A percentile compares a stretch with the other conserved stretches of the same genome.
Conservation (phyloP, 129 eudicot genomes). For the Glebionis coronaria region DNA sequence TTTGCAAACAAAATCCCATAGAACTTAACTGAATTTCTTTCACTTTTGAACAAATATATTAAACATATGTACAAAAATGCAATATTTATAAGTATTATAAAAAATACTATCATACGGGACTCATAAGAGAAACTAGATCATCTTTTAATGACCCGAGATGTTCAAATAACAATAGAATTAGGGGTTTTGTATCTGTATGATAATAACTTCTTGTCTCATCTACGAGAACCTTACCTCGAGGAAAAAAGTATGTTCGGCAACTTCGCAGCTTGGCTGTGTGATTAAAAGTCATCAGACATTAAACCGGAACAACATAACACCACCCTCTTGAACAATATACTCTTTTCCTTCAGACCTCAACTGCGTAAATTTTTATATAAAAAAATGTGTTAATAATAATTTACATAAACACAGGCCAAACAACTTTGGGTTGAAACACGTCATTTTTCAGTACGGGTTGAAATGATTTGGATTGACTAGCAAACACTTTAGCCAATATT, state of each 20-base stretch:
- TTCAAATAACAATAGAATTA: neutral
- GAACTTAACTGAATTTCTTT: too few species aligned
- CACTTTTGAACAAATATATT: too few species aligned
- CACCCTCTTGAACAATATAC: constrained; percentile 91
- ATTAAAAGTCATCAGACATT: constrained; percentile 48
- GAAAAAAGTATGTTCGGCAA: neutral
- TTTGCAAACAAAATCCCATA: neutral
- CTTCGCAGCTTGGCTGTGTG: neutral
- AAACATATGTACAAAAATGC: too few species aligned
- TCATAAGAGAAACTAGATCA: too few species aligned
- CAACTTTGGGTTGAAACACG: neutral
- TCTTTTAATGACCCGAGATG: too few species aligned
- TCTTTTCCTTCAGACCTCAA: constrained; percentile 95
- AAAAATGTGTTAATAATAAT: neutral
- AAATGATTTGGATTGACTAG: neutral
- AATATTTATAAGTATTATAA: too few species aligned
- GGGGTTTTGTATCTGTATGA: neutral
- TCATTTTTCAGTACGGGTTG: neutral
- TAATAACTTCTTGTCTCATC: neutral
- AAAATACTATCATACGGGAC: too few species aligned
- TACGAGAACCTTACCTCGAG: constrained; percentile 18
- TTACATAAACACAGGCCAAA: too few species aligned
- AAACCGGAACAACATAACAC: constrained; percentile 90
- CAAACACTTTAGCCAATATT: neutral
- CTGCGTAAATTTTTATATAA: constrained; percentile 44